These are phyloP conservation scores for Ganoderma sinense DNA, from an alignment of 1,284 basidiomycete genomes.

Conservation along the genomic window DNA sequence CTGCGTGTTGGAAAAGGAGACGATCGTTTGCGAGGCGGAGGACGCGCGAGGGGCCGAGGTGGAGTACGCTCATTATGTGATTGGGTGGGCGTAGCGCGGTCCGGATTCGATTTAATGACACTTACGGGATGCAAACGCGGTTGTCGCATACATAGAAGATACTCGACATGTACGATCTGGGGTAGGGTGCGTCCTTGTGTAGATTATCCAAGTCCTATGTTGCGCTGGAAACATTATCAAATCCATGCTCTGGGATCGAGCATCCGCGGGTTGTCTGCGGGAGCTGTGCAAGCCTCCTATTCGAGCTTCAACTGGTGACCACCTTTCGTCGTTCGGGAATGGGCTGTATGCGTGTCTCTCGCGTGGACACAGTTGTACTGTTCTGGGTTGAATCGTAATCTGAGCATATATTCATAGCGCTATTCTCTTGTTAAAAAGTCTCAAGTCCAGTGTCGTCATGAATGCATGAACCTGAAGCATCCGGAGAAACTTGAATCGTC, in stretches of 20 bases:
- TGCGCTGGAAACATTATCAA: no score
- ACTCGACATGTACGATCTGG: background rate
- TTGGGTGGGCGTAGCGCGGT: slow-evolving; percentile 56
- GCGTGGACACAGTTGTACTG: no score
- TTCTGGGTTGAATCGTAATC: background rate
- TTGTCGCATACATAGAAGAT: background rate
- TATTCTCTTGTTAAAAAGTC: no score
- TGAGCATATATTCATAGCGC: background rate
- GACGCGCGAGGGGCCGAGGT: slow-evolving; percentile 47
- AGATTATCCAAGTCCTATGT: background rate
- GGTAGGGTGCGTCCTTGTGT: background rate
- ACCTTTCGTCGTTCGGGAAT: background rate
- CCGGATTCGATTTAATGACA: background rate
- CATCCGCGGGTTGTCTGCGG: no score
- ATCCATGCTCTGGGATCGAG: no score
- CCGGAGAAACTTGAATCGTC: background rate
- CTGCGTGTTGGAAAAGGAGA: slow-evolving; percentile 57
- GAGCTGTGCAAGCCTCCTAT: no score
- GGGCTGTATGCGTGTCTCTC: no score
- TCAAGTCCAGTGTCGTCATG: background rate
- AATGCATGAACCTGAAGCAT: background rate
- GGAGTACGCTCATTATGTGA: slow-evolving; percentile 70
- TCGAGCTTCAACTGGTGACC: no score
- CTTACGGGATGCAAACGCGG: background rate
- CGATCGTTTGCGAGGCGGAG: slow-evolving; percentile 59